Conservation (phyloP, 176 grass and related monocot species). For the Phoenix roebelenii region DNA sequence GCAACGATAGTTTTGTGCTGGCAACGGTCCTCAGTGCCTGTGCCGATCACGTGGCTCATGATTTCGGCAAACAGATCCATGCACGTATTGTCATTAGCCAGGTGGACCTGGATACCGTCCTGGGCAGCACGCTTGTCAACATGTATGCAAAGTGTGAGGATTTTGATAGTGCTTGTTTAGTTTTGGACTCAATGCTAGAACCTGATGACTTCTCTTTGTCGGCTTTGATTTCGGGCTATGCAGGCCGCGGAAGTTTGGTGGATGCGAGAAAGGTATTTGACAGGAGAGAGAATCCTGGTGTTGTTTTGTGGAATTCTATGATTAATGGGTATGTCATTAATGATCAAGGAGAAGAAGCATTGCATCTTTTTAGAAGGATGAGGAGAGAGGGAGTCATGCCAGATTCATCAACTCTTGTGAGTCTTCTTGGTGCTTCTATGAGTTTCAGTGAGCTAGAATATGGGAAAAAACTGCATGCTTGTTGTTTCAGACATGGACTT, state of each 20-base stretch:
- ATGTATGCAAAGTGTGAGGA: conserved; percentile 63
- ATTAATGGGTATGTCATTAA: conserved; percentile 37
- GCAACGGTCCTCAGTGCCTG: conserved; percentile 53
- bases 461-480: conserved; percentile 38
- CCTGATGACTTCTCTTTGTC: conserved; percentile 57
- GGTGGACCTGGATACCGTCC: conserved; percentile 34
- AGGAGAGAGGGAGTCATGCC: conserved; percentile 20
- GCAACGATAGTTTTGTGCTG: conserved; percentile 49
- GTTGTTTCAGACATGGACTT: conserved; percentile 36
- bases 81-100: conserved; percentile 28
- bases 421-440: conserved; percentile 33
- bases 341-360: conserved; percentile 32
- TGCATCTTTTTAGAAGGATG: conserved; percentile 39
- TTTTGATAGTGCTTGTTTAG: conserved; percentile 28
- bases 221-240: conserved; percentile 40
- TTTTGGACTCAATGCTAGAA: conserved; percentile 24
- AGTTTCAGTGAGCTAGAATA: conserved; percentile 17
- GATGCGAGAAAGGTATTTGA: conserved; percentile 35
- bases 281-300: conserved; percentile 19
- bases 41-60: conserved; percentile 24
- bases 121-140: conserved; percentile 44
- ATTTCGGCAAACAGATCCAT: conserved; percentile 47
- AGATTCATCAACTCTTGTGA: conserved; percentile 46
- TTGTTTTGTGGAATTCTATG: conserved; percentile 58
- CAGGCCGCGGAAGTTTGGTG: conserved; percentile 23